Base-by-base conservation (phyloP, 495 filamentous ascomycete genomes). In the Penicillium taxi region DNA sequence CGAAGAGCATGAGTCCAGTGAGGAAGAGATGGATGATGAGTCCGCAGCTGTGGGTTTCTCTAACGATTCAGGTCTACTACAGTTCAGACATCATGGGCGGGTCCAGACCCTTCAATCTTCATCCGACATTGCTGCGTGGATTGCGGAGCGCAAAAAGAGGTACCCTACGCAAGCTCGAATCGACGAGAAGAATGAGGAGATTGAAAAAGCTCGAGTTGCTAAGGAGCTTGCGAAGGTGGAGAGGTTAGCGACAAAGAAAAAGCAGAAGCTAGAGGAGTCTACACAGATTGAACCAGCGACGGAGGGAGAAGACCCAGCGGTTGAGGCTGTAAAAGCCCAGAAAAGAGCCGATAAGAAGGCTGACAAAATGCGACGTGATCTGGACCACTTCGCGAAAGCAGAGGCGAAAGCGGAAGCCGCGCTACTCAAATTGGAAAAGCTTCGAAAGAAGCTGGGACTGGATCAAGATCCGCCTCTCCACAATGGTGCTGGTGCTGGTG, bases 41-140 rank as follows among this genome's bases (percentile, higher is more conserved):
- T 85, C 91, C 58, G 80, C 81, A 53, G 45, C 62, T 17, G 71
- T 59, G 39, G 55, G 75, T 23, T 69, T 68, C 21, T 22, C 53
- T 38, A n/a, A n/a, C n/a, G 53, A 50, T 36, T 47, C 45, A 6
- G 58, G 50, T 6, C 37, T 59, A 19, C 50, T 73, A 12, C 61
- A 69, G 39, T 60, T 74, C 35, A 63, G 61, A 3, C 70, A 58
- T 39, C 57, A 48, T 18, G 62, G 65, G 32, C 52, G 49, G 13
- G 74, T 63, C 1, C 50, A 64, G 4, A 68, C 48, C 0, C 42
- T 66, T 26, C 61, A 82, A 64, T 55, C 75, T 58, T 54, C 72
- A 3, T 62, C 74, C n/a, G 86, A 93, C 38, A 70, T 94, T 37
- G 72, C 74, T 9, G 75, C 78, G 13, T 95, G 85, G 83, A 78